Conservation (phyloP, 257 asterid genomes). For the Jacaranda copaia region DNA sequence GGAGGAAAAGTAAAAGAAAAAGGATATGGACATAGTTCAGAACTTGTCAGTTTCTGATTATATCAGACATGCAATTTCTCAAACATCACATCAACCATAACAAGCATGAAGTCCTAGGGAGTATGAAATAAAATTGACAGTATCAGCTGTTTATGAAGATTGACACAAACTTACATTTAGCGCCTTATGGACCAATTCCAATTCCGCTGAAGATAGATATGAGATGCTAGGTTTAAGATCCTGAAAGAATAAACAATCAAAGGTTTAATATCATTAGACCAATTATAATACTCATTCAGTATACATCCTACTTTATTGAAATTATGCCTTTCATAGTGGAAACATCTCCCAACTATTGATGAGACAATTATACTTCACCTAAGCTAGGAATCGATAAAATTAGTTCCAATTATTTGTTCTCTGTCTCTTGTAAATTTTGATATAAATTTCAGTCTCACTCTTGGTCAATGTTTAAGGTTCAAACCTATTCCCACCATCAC, state of each 20-base stretch:
- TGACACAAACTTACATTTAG: conserved; percentile 60
- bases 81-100: conserved; percentile 12
- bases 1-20: neutral
- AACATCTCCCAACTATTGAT: conserved; percentile 14
- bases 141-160: too few species aligned
- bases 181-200: conserved; percentile 76
- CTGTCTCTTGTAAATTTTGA: neutral
- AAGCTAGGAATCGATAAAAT: neutral
- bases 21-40: neutral
- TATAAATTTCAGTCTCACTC: too few species aligned
- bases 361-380: conserved; percentile 17
- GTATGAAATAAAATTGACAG: neutral
- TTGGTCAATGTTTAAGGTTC: too few species aligned
- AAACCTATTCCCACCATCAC: too few species aligned
- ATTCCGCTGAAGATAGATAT: conserved; percentile 74
- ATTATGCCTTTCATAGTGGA: conserved; percentile 23
- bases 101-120: neutral
- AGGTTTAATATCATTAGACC: neutral
- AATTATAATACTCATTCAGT: neutral
- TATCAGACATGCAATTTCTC: neutral
- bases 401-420: neutral
- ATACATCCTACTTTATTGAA: neutral
- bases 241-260: conserved; percentile 50
- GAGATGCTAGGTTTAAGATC: conserved; percentile 79
- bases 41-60: neutral